Conservation (phyloP, 106 monocot genomes). For the Allium sativum region DNA sequence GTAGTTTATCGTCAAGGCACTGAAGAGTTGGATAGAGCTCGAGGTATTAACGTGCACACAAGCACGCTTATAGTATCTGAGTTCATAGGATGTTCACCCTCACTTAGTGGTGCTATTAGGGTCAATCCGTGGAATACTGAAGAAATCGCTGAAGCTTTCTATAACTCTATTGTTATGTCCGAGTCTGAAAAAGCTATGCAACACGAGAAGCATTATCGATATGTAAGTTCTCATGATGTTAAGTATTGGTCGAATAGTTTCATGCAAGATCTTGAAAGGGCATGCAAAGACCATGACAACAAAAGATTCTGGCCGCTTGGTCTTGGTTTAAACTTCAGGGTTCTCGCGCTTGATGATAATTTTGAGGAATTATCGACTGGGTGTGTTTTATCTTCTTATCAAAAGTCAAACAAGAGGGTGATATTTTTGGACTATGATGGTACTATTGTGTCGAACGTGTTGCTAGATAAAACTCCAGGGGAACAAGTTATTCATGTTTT, state of each 20-base stretch:
- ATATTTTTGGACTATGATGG: slow-evolving; percentile 57
- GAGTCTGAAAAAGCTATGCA: slow-evolving; percentile 35
- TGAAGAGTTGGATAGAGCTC: slow-evolving; percentile 10
- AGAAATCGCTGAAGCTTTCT: slow-evolving; percentile 32
- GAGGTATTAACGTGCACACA: slow-evolving; percentile 13
- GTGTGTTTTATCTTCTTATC: slow-evolving; percentile 19
- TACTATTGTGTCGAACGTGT: slow-evolving; percentile 28
- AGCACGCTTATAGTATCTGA: slow-evolving; percentile 55
- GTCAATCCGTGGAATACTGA: slow-evolving; percentile 54
- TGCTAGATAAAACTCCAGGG: slow-evolving; percentile 25
- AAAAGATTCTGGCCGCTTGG: slow-evolving; percentile 46
- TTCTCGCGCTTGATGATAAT: slow-evolving; percentile 34
- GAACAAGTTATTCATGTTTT: slow-evolving; percentile 20
- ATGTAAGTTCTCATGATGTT: slow-evolving; percentile 49
- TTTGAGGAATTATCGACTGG: slow-evolving; percentile 37
- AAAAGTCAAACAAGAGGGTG: slow-evolving; percentile 18
- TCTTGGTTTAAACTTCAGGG: slow-evolving; percentile 41
- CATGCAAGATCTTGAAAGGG: slow-evolving; percentile 38
- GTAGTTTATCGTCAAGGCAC: slow-evolving; percentile 47
- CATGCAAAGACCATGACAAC: slow-evolving; percentile 39
- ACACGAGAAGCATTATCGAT: slow-evolving; percentile 60
- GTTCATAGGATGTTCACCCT: slow-evolving; percentile 56
- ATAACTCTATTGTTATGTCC: slow-evolving; percentile 16
- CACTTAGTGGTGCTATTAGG: slow-evolving; percentile 51
- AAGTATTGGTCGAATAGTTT: slow-evolving; percentile 50